phyloP scores from a whole-genome alignment of 192 early-diverging fungal species.

The Gonapodya sp. region DNA sequence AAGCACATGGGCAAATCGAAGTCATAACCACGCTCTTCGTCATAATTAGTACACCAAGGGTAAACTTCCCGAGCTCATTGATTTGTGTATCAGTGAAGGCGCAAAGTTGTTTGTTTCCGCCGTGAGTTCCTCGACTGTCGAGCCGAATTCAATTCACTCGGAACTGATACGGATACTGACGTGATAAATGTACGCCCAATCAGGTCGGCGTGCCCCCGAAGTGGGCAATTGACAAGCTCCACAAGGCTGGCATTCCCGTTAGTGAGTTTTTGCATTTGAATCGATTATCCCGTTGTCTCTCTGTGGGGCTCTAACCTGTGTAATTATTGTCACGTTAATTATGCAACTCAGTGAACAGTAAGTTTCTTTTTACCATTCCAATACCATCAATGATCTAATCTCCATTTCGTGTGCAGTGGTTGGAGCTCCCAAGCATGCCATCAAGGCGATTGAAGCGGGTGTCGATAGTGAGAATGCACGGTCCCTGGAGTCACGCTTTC shows the following conservation, averaged over 20 bases:
- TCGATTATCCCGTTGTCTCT: too few relatives aligned
- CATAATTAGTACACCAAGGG: conserved; percentile 23
- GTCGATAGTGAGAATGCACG: conserved; percentile 22
- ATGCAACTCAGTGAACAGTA: not conserved
- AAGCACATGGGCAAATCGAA: not conserved
- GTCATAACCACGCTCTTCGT: not conserved
- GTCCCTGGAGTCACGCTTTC: not conserved
- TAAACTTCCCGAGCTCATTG: conserved; percentile 36
- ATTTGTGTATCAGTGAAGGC: conserved; percentile 26
- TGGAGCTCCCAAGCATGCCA: conserved; percentile 28
- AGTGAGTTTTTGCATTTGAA: conserved; percentile 18
- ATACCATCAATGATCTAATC: not conserved
- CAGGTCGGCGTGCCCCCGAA: conserved; percentile 6
- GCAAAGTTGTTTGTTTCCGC: conserved; percentile 36
- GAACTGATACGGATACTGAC: not conserved
- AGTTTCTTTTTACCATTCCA: not conserved
- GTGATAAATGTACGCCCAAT: not conserved
- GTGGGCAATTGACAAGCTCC: conserved; percentile 38
- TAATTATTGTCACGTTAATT: not conserved
- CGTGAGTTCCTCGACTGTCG: conserved; percentile 33
- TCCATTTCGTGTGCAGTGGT: not conserved
- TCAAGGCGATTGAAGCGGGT: conserved; percentile 30
- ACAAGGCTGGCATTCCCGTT: conserved; percentile 28
- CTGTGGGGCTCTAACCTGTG: not conserved
- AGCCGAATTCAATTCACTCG: too few relatives aligned